phyloP scores from a whole-genome alignment of 495 filamentous ascomycete genomes.

The Tuber indicum region DNA sequence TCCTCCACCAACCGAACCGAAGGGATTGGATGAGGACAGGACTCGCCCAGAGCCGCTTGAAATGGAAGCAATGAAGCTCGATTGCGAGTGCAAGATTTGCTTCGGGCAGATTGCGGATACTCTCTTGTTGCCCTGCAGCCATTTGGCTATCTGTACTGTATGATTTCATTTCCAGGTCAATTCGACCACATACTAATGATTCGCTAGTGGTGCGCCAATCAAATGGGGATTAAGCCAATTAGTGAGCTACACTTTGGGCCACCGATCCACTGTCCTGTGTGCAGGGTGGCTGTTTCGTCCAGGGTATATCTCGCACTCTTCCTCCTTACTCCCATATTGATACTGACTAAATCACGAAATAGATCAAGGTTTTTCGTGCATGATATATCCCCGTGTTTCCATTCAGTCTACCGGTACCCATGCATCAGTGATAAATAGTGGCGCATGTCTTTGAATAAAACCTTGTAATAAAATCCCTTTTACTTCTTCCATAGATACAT shows the following conservation, averaged over 20 bases:
- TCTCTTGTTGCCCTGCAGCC: conserved; percentile 52
- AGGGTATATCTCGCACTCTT: conserved; percentile 12
- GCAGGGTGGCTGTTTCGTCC: conserved; percentile 28
- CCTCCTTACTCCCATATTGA: not conserved
- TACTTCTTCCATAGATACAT: conserved; percentile 1
- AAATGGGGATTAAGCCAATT: conserved; percentile 26
- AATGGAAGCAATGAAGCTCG: conserved; percentile 48
- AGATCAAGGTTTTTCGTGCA: conserved; percentile 30
- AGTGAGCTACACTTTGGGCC: conserved; percentile 15
- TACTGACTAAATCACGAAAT: not conserved
- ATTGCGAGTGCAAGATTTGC: conserved; percentile 54
- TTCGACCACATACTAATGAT: not conserved
- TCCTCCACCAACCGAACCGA: conserved; percentile 13
- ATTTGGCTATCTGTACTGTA: conserved; percentile 50
- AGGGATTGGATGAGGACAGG: conserved; percentile 42
- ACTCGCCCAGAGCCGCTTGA: conserved; percentile 48
- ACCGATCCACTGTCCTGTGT: conserved; percentile 31
- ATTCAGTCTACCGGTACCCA: not conserved
- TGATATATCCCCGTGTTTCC: not conserved
- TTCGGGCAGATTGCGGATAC: conserved; percentile 52
- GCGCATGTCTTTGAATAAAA: conserved; percentile 4
- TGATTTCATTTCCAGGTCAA: not conserved
- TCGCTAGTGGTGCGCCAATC: conserved; percentile 37
- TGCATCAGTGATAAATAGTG: conserved; percentile 1
- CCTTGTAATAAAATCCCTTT: conserved; percentile 6